Conservation (phyloP, 352 stramenopile species). For the Pythium sukuiense region DNA sequence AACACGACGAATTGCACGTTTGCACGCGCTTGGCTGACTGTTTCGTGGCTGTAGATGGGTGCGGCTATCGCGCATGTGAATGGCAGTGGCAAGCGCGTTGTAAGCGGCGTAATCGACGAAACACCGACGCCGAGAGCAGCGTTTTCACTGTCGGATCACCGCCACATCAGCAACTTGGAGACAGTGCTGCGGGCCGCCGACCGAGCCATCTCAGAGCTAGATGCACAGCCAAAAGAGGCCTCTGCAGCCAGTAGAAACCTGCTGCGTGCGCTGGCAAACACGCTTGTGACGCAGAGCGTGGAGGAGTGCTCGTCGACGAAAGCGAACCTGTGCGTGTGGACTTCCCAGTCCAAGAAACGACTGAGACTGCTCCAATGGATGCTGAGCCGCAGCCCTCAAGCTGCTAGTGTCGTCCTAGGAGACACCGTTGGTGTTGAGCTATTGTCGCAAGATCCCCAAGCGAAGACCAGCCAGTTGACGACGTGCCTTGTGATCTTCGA, state of each 20-base stretch:
- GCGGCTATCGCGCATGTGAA: constrained; percentile 13
- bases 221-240: background rate
- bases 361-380: constrained; percentile 62
- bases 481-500: constrained; percentile 62
- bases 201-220: constrained; percentile 6
- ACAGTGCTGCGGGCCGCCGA: constrained; percentile 23
- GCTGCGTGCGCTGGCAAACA: constrained; percentile 36
- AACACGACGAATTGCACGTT: no score
- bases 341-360: constrained; percentile 41
- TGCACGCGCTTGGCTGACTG: background rate
- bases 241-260: constrained; percentile 38
- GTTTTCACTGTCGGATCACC: constrained; percentile 46
- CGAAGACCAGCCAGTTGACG: constrained; percentile 57
- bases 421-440: constrained; percentile 30
- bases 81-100: background rate
- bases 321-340: constrained; percentile 62
- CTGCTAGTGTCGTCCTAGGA: constrained; percentile 29
- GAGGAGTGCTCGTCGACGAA: constrained; percentile 44
- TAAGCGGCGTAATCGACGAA: background rate
- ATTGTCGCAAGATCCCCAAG: background rate
- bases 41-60: constrained; percentile 18
- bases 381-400: constrained; percentile 6
- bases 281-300: constrained; percentile 45
- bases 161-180: constrained; percentile 55
- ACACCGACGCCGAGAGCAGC: background rate